Conservation (phyloP, 1,139 yeast species). For the Taphrina betulina region DNA sequence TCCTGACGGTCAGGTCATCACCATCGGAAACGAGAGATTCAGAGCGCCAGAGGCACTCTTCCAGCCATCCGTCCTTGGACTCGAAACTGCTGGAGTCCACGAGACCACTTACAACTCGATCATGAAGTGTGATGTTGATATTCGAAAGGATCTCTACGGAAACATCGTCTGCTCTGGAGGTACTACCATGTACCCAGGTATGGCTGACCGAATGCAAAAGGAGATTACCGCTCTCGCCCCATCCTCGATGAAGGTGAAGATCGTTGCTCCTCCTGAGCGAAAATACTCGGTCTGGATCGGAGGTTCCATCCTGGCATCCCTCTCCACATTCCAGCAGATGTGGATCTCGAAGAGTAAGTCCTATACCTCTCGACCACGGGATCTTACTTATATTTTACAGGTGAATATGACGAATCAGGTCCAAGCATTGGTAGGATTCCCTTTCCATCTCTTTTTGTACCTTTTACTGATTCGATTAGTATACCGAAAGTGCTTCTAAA, state of each 20-base stretch:
- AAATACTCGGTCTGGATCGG: constrained; percentile 89
- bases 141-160: constrained; percentile 97
- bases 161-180: constrained; percentile 97
- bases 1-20: constrained; percentile 99
- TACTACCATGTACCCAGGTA: constrained; percentile 44
- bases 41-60: constrained; percentile 99
- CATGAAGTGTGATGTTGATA: constrained; percentile 99
- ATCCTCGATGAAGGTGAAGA: constrained; percentile 66
- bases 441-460: no score
- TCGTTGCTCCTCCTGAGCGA: constrained; percentile 88
- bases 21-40: constrained; percentile 99
- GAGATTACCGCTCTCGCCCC: constrained; percentile 59
- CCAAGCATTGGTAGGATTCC: no score
- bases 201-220: constrained; percentile 72
- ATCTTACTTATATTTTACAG: neutral
- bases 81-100: constrained; percentile 99
- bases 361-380: neutral
- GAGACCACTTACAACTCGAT: constrained; percentile 99
- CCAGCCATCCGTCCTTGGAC: constrained; percentile 97
- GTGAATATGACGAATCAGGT: constrained; percentile 92
- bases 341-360: constrained; percentile 98
- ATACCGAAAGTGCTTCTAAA: constrained; percentile 98
- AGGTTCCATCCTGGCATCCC: constrained; percentile 84
- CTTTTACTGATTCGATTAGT: no score
- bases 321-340: constrained; percentile 94